Evolutionary conservation across 2,329 filamentous ascomycete species (phyloP).

Genomic region (Neopestalotiopsis sp.): DNA sequence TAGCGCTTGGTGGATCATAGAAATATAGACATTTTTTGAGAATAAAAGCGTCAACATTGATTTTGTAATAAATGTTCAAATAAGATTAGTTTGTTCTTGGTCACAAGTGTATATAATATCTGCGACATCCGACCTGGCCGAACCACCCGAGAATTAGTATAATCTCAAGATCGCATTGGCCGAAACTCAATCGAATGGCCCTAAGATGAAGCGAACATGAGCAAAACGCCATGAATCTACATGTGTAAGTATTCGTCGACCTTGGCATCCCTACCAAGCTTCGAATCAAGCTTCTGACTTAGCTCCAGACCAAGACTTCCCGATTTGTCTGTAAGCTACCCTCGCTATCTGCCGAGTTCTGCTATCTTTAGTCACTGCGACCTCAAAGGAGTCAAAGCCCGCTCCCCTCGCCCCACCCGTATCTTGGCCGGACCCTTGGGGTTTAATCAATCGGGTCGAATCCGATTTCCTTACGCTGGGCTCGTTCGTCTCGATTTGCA

Average conservation of each 20-base stretch:
- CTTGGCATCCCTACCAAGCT: too few species aligned
- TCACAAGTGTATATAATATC: too few species aligned
- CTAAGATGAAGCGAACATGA: too few species aligned
- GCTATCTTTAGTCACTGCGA: slow-evolving; percentile 3
- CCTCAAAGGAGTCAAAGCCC: neutral
- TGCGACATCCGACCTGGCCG: too few species aligned
- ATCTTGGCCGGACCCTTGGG: neutral
- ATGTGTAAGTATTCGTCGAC: too few species aligned
- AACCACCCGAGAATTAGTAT: too few species aligned
- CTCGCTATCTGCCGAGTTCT: neutral
- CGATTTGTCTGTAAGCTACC: neutral
- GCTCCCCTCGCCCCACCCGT: neutral
- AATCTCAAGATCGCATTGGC: too few species aligned
- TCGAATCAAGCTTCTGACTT: neutral
- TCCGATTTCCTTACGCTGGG: neutral
- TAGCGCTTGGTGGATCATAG: neutral
- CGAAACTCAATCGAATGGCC: too few species aligned
- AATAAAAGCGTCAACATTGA: neutral
- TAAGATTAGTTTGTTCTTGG: too few species aligned
- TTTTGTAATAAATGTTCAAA: neutral
- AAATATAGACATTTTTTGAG: neutral
- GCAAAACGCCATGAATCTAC: too few species aligned
- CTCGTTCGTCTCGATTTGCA: neutral
- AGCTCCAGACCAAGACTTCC: neutral
- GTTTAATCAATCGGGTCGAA: neutral